Conservation (phyloP, 163 green algal species). For the Trebouxiophyceae sp. region DNA sequence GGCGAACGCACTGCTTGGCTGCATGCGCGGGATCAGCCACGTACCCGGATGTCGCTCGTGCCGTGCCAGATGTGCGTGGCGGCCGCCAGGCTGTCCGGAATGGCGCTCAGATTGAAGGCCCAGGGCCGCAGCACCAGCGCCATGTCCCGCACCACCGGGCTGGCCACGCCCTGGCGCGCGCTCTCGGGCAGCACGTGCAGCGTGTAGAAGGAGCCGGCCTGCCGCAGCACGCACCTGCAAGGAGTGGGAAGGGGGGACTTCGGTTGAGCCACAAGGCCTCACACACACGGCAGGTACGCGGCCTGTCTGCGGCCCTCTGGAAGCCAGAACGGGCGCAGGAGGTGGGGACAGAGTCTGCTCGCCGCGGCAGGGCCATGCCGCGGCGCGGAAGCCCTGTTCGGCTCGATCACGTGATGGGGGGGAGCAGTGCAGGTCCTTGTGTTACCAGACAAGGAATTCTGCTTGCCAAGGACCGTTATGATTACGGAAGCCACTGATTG, state of each 20-base stretch:
- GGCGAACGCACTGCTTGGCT: not conserved
- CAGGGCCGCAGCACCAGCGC: constrained; percentile 8
- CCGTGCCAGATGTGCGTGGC: constrained; percentile 23
- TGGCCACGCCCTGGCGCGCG: constrained; percentile 4
- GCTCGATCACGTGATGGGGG: not conserved
- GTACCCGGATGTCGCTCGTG: constrained; percentile 11
- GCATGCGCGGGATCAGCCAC: not conserved
- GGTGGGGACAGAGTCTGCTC: not conserved
- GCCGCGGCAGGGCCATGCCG: not conserved
- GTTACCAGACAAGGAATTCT: not conserved
- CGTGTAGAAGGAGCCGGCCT: not conserved
- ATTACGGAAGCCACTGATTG: too few relatives aligned
- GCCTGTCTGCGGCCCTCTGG: not conserved
- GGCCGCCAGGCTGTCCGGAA: not conserved
- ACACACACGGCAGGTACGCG: not conserved
- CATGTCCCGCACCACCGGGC: constrained; percentile 11
- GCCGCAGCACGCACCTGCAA: not conserved
- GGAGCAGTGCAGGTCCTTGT: not conserved
- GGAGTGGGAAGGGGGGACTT: not conserved
- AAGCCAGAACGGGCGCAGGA: constrained; percentile 1
- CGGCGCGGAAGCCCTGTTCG: not conserved
- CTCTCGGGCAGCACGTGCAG: constrained; percentile 10
- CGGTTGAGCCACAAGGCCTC: not conserved
- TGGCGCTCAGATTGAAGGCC: constrained; percentile 7
- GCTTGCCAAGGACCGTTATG: not conserved